These are phyloP conservation scores for Penicillium sp. DNA, from an alignment of 2,329 filamentous ascomycete genomes.

Conservation along the genomic window DNA sequence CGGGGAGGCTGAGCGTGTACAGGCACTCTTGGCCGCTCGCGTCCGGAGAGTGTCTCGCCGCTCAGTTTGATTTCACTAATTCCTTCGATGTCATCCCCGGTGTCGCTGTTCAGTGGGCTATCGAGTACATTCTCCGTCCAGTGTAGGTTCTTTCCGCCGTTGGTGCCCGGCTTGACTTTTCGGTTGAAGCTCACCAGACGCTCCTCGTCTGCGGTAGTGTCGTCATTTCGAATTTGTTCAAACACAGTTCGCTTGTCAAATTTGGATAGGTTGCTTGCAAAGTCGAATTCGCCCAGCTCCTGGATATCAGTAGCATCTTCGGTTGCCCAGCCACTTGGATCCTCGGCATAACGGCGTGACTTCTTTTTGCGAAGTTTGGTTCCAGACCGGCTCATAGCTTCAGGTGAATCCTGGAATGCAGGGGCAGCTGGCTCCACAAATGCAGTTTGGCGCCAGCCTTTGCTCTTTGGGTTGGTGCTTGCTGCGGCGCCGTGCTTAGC, in stretches of 20 bases:
- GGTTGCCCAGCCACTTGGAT: constrained; percentile 85
- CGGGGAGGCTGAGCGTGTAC: constrained; percentile 37
- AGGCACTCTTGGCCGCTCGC: constrained; percentile 41
- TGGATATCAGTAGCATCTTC: constrained; percentile 94
- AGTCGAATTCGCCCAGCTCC: constrained; percentile 93
- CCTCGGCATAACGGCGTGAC: constrained; percentile 50
- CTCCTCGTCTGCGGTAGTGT: constrained; percentile 82
- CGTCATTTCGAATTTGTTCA: constrained; percentile 84
- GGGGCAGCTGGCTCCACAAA: constrained; percentile 53
- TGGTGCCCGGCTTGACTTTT: constrained; percentile 61
- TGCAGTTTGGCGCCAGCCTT: constrained; percentile 67
- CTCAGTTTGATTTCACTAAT: constrained; percentile 43
- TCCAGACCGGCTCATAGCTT: constrained; percentile 25
- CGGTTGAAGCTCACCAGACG: constrained; percentile 90
- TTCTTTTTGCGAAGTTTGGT: constrained; percentile 48
- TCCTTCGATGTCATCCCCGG: constrained; percentile 57
- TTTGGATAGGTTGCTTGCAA: constrained; percentile 82
- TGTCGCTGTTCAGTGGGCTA: constrained; percentile 67
- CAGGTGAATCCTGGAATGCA: constrained; percentile 43
- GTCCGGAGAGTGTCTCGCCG: constrained; percentile 48
- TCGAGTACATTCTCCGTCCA: constrained; percentile 89
- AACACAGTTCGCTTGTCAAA: constrained; percentile 94
- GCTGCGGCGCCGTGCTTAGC: constrained; percentile 34
- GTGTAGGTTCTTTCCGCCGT: constrained; percentile 85
- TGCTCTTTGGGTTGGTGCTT: constrained; percentile 49